These are phyloP conservation scores for Eutrema salsugineum DNA, from an alignment of 441 rosid genomes.

Conservation along the genomic window DNA sequence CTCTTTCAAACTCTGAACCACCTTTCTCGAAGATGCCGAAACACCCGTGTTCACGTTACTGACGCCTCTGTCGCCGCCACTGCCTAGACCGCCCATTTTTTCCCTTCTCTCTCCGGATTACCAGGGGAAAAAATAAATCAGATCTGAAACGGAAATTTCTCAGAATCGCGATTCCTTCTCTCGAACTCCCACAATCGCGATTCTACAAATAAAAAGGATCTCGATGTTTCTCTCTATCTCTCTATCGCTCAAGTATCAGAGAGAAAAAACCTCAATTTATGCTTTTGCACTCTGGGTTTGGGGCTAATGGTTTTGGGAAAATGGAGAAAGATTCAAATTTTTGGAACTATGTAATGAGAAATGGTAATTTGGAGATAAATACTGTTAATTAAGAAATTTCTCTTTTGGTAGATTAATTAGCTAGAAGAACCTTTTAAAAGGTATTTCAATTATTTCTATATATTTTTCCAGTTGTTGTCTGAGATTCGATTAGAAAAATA, in stretches of 20 bases:
- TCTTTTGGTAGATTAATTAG: conserved; percentile 8
- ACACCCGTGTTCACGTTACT: conserved; percentile 46
- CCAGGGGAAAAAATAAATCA: not conserved
- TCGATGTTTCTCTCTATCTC: not conserved
- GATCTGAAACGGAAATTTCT: not conserved
- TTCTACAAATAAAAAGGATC: not conserved
- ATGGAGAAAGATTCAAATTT: conserved; percentile 2
- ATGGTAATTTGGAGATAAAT: not conserved
- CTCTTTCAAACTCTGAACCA: conserved; percentile 88
- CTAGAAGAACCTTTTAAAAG: not conserved
- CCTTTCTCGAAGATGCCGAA: conserved; percentile 64
- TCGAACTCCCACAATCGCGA: not conserved
- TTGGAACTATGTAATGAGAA: not conserved
- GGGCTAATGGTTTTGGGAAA: not conserved
- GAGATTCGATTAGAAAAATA: not conserved
- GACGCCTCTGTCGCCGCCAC: conserved; percentile 37
- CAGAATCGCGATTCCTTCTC: not conserved
- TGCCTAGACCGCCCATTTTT: conserved; percentile 51
- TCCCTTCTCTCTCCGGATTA: conserved; percentile 31
- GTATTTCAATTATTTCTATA: not conserved
- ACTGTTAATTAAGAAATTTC: not conserved
- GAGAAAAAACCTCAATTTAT: not conserved
- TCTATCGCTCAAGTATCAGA: not conserved
- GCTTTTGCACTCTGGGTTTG: not conserved
- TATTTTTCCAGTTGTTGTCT: conserved; percentile 14